Evolutionary conservation across 2,329 filamentous ascomycete genomes (phyloP), one percentile per base, ranked within the genome.

Genomic region (Dothidotthia symphoricarpi): DNA sequence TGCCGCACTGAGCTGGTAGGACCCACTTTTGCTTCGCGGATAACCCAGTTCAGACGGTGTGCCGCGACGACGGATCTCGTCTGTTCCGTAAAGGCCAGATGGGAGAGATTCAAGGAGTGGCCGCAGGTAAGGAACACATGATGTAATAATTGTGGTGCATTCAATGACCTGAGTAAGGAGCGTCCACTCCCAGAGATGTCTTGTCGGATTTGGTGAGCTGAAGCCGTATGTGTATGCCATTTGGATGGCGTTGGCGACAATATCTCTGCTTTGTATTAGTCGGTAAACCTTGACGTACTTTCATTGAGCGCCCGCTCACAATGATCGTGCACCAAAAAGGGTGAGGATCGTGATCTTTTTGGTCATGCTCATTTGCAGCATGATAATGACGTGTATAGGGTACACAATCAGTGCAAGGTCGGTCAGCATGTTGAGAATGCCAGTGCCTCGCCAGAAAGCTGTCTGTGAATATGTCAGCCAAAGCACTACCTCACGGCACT

Each of bases 71-170:
- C 62, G 59, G 9, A 64, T 37, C 13, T 63, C 57, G 32, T 64
- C 62, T 7, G 57, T 53, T 6, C 51, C 60, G 26, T 64, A 64
- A 7, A 66, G 44, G 2, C 62, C 62, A 13, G 62, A 62, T 7
- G 59, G 58, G 0, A 64, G 43, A 1, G 58, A 53, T 28, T 64
- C 61, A 2, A 64, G 45, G 3, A 66, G 53, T n/a, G 62, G 62
- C 4, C 61, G 59, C 7, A 66, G 53, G 27, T 66, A 64, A 1
- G 62, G 62, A 2, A 66, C 51, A 31, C 61, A 66, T 14, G 61
- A 62, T 17, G 62, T 64, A 26, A 66, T 42, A 15, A 66, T 63
- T 0, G 61, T 64, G 24, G 64, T 59, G 43, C 60, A 64, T 43
- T 62, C 51, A 15, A 64, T 55, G 27, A 64, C 49, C 25, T 64